Base-by-base conservation (phyloP, 176 grass and related monocot genomes). In the Thalia dealbata region DNA sequence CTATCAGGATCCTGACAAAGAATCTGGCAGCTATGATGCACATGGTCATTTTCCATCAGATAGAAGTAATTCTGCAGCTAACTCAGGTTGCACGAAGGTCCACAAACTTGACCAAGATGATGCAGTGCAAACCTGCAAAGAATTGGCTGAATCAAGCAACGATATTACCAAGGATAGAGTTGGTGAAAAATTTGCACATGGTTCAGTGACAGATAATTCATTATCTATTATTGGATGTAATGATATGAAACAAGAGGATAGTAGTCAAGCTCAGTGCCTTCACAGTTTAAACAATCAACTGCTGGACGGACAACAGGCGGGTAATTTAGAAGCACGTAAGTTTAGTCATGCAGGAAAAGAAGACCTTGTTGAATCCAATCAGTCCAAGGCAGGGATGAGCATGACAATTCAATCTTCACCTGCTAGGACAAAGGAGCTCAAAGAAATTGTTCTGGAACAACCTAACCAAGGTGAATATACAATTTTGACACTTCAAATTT, bases 271-370 rank as follows among this genome's bases (percentile, higher is more conserved):
- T 48, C 45, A 48, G 45, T 23, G 10, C 52, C 22, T 23, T 24
- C 27, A 15, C n/a, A 15, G 43, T 41, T 22, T 56, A 23, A 79
- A 61, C 75, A 61, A 79, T 48, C 25, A 28, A 24, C 52, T 65
- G 35, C 4, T 22, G 29, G 55, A 30, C 75, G 51, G 42, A 75
- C 43, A 80, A 13, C 68, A 78, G 72, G 45, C 72, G 50, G 24
- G 69, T 28, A 54, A 38, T 52, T 85, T 64, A 24, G 78, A 80
- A 58, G 23, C 41, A 28, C 52, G n/a, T 82, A 66, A 52, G 67
- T 50, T 71, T 73, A 79, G 42, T 70, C 27, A 10, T 35, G 72
- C 50, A 11, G 10, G 14, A 23, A 52, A 56, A 59, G 61, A 63
- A 56, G 62, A 25, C 61, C 70, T n/a, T 29, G 29, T 43, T 71